These are phyloP conservation scores for Nothophaeocryptopus gaeumannii DNA, from an alignment of 2,329 filamentous ascomycete species.

Conservation along the genomic window DNA sequence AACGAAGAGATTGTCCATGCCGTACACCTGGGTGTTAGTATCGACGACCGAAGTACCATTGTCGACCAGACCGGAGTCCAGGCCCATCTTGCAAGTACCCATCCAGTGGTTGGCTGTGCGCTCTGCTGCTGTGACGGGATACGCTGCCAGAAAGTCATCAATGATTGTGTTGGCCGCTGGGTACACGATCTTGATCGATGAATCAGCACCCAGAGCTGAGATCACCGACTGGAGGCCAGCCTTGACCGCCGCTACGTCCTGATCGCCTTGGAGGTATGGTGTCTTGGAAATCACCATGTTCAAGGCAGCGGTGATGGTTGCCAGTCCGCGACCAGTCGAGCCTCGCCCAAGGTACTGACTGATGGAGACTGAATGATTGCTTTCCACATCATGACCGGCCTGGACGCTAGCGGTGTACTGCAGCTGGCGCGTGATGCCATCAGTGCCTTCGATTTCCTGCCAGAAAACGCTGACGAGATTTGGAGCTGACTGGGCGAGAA, in stretches of 20 bases:
- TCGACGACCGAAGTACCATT: conserved; percentile 50
- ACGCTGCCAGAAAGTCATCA: conserved; percentile 54
- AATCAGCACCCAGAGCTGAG: conserved; percentile 52
- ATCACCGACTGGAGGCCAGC: conserved; percentile 61
- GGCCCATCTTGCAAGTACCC: conserved; percentile 40
- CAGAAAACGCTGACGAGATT: conserved; percentile 64
- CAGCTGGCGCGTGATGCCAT: conserved; percentile 61
- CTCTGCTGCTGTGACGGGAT: conserved; percentile 38
- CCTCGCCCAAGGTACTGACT: conserved; percentile 63
- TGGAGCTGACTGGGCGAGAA: conserved; percentile 62
- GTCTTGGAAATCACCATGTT: conserved; percentile 57
- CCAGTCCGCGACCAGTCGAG: conserved; percentile 58
- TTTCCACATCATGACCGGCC: conserved; percentile 47
- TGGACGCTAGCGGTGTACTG: conserved; percentile 67
- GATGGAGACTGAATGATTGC: conserved; percentile 41
- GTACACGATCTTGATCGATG: conserved; percentile 56
- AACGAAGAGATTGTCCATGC: conserved; percentile 66
- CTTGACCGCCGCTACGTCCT: conserved; percentile 63
- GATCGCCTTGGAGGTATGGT: conserved; percentile 58
- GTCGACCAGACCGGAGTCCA: conserved; percentile 42
- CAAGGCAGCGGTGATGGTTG: conserved; percentile 59
- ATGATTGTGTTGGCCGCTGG: conserved; percentile 54
- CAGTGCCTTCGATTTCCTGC: conserved; percentile 56
- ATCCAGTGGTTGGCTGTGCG: conserved; percentile 50
- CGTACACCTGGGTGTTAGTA: conserved; percentile 52